Conservation (phyloP, 345 rosid genomes). For the Populus davidiana region DNA sequence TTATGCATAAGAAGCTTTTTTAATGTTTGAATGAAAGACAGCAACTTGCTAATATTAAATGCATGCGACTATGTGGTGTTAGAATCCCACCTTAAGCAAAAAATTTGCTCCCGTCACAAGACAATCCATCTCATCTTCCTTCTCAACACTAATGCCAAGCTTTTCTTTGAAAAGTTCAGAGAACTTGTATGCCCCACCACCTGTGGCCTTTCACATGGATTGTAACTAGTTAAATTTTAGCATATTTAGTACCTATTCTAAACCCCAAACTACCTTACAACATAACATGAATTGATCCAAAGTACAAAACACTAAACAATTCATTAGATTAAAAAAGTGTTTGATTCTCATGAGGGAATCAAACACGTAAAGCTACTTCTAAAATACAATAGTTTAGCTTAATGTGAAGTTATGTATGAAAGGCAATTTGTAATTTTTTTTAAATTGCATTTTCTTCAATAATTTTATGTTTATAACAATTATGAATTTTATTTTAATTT, state of each 20-base stretch:
- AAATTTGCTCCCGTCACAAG: conserved; percentile 98
- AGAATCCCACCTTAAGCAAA: conserved; percentile 69
- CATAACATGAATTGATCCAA: not conserved
- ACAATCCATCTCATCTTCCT: conserved; percentile 99
- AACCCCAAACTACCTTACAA: not conserved
- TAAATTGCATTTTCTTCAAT: not conserved
- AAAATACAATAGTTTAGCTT: not conserved
- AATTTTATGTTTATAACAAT: not conserved
- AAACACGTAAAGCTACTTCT: not conserved
- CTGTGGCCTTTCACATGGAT: conserved; percentile 76
- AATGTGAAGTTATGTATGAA: not conserved
- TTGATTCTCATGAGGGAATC: not conserved
- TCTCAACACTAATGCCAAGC: conserved; percentile 90
- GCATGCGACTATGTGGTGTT: conserved; percentile 1
- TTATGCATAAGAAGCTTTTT: not conserved
- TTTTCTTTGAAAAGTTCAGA: conserved; percentile 90
- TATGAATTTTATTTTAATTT: not conserved
- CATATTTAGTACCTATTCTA: not conserved
- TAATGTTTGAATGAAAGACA: not conserved
- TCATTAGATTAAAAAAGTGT: not conserved
- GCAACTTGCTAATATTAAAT: conserved; percentile 3
- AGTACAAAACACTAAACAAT: conserved; percentile 4
- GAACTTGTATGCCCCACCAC: conserved; percentile 98
- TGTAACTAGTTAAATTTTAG: conserved; percentile 14
- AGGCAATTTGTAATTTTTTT: not conserved